phyloP scores from a whole-genome alignment of 352 stramenopile genomes.

The Plasmopara halstedii region DNA sequence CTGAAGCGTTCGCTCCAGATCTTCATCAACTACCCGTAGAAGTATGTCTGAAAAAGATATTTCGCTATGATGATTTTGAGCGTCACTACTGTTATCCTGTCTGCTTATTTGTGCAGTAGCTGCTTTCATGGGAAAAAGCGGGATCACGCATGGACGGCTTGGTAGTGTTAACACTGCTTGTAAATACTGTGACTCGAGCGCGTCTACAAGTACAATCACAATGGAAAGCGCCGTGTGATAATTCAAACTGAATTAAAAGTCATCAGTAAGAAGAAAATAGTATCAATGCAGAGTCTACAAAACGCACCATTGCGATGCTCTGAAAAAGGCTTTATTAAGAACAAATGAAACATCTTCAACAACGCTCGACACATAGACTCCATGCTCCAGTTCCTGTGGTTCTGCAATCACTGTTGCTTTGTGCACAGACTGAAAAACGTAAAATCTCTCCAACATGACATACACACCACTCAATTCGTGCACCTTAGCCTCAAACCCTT shows the following conservation, averaged over 20 bases:
- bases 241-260: conserved; percentile 41
- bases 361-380: conserved; percentile 70
- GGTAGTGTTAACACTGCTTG: conserved; percentile 65
- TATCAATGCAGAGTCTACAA: not conserved
- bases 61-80: conserved; percentile 17
- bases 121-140: conserved; percentile 19
- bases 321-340: conserved; percentile 75
- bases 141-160: conserved; percentile 49
- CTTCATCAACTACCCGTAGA: conserved; percentile 68
- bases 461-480: conserved; percentile 78
- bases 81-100: conserved; percentile 2
- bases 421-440: conserved; percentile 79
- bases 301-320: conserved; percentile 60
- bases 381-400: conserved; percentile 54
- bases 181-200: conserved; percentile 72
- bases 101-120: not conserved
- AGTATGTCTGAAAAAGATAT: conserved; percentile 78
- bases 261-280: not conserved
- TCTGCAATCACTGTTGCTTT: conserved; percentile 80
- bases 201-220: conserved; percentile 78
- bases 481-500: conserved; percentile 46
- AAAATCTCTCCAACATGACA: conserved; percentile 75
- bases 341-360: conserved; percentile 83
- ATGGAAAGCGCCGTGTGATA: conserved; percentile 79
- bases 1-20: conserved; percentile 50